phyloP scores from a whole-genome alignment of 495 filamentous ascomycete species.

The Neohortaea acidophila region DNA sequence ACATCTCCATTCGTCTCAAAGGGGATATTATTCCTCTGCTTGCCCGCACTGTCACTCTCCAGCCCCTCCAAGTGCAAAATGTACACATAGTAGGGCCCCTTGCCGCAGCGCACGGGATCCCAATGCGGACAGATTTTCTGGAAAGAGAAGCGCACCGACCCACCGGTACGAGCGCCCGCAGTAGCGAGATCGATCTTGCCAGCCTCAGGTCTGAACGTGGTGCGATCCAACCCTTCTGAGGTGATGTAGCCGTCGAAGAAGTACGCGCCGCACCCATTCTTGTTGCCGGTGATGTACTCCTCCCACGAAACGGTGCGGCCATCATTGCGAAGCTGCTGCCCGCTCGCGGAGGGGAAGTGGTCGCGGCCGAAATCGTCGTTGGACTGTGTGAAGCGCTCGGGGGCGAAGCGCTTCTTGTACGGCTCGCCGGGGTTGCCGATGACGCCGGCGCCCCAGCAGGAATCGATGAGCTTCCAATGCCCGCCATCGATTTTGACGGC shows the following conservation, averaged over 20 bases:
- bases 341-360: slow-evolving; percentile 60
- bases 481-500: slow-evolving; percentile 71
- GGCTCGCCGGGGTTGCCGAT: slow-evolving; percentile 33
- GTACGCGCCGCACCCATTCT: slow-evolving; percentile 29
- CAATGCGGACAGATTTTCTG: slow-evolving; percentile 63
- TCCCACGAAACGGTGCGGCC: slow-evolving; percentile 50
- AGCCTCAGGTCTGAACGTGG: slow-evolving; percentile 42
- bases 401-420: slow-evolving; percentile 54
- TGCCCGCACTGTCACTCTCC: too few species aligned
- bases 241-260: slow-evolving; percentile 37
- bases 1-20: slow-evolving; percentile 51
- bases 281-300: slow-evolving; percentile 52
- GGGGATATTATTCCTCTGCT: slow-evolving; percentile 48
- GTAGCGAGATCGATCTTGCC: slow-evolving; percentile 42
- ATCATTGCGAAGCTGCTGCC: slow-evolving; percentile 52
- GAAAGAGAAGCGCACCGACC: slow-evolving; percentile 58
- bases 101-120: slow-evolving; percentile 48
- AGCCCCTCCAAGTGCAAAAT: slow-evolving; percentile 47
- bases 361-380: slow-evolving; percentile 67
- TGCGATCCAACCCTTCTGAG: slow-evolving; percentile 48
- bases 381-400: slow-evolving; percentile 56
- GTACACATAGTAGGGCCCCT: slow-evolving; percentile 47
- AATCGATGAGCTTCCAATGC: slow-evolving; percentile 81
- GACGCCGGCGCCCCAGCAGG: slow-evolving; percentile 81
- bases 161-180: slow-evolving; percentile 20